Conservation (phyloP, 2,329 filamentous ascomycete genomes). For the Colletotrichum nymphaeae region DNA sequence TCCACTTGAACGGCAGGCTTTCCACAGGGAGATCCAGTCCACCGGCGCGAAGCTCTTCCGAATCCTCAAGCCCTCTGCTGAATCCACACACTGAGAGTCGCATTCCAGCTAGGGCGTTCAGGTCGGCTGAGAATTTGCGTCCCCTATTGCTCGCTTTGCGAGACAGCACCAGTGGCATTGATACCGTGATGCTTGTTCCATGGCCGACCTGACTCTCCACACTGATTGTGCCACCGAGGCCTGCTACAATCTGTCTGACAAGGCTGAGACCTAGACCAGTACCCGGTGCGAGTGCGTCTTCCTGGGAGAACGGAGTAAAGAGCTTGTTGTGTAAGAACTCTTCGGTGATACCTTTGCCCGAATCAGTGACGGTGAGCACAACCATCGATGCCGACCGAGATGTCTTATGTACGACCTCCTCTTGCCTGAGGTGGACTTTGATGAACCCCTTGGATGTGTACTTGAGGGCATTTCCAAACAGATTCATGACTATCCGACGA, state of each 20-base stretch:
- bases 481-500: conserved; percentile 65
- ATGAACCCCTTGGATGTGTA: conserved; percentile 60
- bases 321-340: conserved; percentile 68
- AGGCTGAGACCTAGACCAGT: conserved; percentile 72
- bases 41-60: conserved; percentile 35
- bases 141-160: conserved; percentile 19
- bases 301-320: conserved; percentile 71
- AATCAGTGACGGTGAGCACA: conserved; percentile 65
- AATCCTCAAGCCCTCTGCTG: conserved; percentile 40
- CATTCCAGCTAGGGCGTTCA: conserved; percentile 8
- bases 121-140: conserved; percentile 23
- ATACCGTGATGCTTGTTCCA: conserved; percentile 64
- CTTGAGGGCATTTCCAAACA: conserved; percentile 65
- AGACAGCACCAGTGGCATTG: conserved; percentile 49
- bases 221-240: conserved; percentile 66
- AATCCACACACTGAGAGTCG: conserved; percentile 18
- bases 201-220: conserved; percentile 62
- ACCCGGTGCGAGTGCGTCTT: conserved; percentile 66
- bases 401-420: conserved; percentile 35
- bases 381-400: conserved; percentile 38
- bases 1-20: conserved; percentile 44
- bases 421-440: conserved; percentile 46
- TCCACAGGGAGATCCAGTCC: conserved; percentile 39
- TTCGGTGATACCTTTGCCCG: conserved; percentile 70
- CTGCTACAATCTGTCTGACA: conserved; percentile 66